Percentiles rank a stretch among this genome's conserved stretches.
These are phyloP conservation scores for Oryza brachyantha DNA, from an alignment of 176 grass and related monocot genomes.

Conservation along the genomic window DNA sequence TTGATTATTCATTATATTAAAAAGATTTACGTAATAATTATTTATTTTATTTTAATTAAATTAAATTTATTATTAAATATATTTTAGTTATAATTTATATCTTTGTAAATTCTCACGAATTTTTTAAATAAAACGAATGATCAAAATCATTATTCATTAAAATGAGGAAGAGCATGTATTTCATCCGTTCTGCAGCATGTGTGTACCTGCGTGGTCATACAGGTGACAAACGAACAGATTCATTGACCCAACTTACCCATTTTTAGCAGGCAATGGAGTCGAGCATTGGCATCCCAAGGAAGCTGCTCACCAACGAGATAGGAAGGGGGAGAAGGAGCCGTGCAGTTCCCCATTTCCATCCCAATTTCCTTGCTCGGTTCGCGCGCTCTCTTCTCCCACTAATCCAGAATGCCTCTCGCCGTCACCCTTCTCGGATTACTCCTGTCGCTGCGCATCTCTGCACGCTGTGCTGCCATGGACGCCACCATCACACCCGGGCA, in stretches of 20 bases:
- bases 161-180: no score
- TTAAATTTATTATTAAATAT: no score
- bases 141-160: no score
- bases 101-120: no score
- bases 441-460: neutral
- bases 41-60: no score
- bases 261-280: neutral
- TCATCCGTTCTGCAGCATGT: neutral
- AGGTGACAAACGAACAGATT: neutral
- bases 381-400: neutral
- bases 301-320: neutral
- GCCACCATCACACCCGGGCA: slow-evolving; percentile 23
- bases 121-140: no score
- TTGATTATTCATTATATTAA: no score
- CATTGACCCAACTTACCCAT: neutral
- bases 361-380: neutral
- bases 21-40: no score
- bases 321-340: neutral
- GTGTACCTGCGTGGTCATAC: neutral
- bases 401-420: slow-evolving; percentile 10
- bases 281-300: neutral
- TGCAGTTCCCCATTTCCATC: neutral
- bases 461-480: slow-evolving; percentile 9
- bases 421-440: neutral
- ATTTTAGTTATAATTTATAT: no score